Conservation (phyloP, 805 yeast genomes). For the Ogataea nitratoaversa region DNA sequence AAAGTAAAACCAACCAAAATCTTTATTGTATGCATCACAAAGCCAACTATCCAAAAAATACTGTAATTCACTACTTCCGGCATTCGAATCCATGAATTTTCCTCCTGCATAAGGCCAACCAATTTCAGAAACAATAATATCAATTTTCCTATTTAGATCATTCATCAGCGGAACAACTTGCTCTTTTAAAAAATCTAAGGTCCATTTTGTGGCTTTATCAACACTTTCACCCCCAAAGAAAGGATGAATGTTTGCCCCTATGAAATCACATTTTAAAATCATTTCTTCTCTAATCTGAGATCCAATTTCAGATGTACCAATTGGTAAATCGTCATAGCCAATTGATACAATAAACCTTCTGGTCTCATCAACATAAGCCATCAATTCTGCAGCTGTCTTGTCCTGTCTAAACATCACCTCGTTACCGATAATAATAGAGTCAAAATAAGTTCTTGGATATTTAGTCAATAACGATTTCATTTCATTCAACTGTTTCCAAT, state of each 20-base stretch:
- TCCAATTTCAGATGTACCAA: slow-evolving; percentile 63
- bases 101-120: slow-evolving; percentile 77
- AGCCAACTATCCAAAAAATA: slow-evolving; percentile 48
- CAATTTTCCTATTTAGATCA: slow-evolving; percentile 17
- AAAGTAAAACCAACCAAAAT: slow-evolving; percentile 53
- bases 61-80: slow-evolving; percentile 42
- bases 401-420: slow-evolving; percentile 59
- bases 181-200: slow-evolving; percentile 40
- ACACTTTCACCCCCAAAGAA: slow-evolving; percentile 58
- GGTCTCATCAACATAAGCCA: slow-evolving; percentile 39
- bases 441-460: slow-evolving; percentile 45
- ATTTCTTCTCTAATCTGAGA: slow-evolving; percentile 38
- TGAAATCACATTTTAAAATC: slow-evolving; percentile 44
- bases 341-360: slow-evolving; percentile 34
- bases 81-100: slow-evolving; percentile 37
- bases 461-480: slow-evolving; percentile 39
- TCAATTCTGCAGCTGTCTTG: slow-evolving; percentile 33
- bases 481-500: slow-evolving; percentile 41
- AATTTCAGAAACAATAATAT: slow-evolving; percentile 52
- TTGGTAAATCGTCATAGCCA: slow-evolving; percentile 39
- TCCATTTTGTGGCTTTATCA: slow-evolving; percentile 48
- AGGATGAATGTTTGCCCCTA: slow-evolving; percentile 66
- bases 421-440: slow-evolving; percentile 55
- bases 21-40: slow-evolving; percentile 37
- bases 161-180: slow-evolving; percentile 38